These are phyloP conservation scores for Pyrenophora tritici-repentis DNA, from an alignment of 2,329 filamentous ascomycete genomes.

Conservation along the genomic window DNA sequence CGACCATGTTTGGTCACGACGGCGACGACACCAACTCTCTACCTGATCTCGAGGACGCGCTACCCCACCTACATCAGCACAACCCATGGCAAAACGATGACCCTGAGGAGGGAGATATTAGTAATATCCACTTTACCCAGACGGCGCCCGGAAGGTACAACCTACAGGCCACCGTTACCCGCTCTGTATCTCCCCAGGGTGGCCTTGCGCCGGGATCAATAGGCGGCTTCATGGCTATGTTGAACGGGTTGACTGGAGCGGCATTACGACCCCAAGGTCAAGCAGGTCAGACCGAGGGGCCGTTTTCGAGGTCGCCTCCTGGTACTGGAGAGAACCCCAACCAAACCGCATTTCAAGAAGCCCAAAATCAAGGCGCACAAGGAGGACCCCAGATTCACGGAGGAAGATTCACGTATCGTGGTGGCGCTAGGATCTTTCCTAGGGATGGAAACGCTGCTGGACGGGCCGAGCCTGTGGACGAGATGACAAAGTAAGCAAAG, in stretches of 20 bases:
- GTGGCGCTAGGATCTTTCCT: slow-evolving; percentile 51
- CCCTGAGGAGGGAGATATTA: slow-evolving; percentile 56
- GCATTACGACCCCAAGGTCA: slow-evolving; percentile 23
- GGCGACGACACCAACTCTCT: slow-evolving; percentile 37
- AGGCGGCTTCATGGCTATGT: slow-evolving; percentile 53
- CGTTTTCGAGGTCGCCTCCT: slow-evolving; percentile 21
- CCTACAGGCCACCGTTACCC: slow-evolving; percentile 43
- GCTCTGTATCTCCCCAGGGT: slow-evolving; percentile 35
- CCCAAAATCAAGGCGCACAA: slow-evolving; percentile 17
- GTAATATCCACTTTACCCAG: slow-evolving; percentile 51
- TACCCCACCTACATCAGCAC: slow-evolving; percentile 46
- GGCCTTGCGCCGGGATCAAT: slow-evolving; percentile 36
- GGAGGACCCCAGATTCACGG: slow-evolving; percentile 19
- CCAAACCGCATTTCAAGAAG: slow-evolving; percentile 22
- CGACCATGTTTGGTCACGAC: slow-evolving; percentile 32
- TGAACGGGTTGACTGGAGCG: slow-evolving; percentile 52
- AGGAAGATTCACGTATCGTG: slow-evolving; percentile 39
- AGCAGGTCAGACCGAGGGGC: slow-evolving; percentile 22
- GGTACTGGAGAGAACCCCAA: slow-evolving; percentile 10
- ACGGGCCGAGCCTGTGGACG: slow-evolving; percentile 52
- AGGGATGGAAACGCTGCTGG: slow-evolving; percentile 59
- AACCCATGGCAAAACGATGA: slow-evolving; percentile 58
- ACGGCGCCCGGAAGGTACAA: slow-evolving; percentile 43
- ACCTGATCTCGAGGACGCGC: slow-evolving; percentile 32
- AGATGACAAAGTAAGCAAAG: slow-evolving; percentile 47